Base-by-base conservation (phyloP, 2,329 filamentous ascomycete species). In the Aspergillus proliferans region DNA sequence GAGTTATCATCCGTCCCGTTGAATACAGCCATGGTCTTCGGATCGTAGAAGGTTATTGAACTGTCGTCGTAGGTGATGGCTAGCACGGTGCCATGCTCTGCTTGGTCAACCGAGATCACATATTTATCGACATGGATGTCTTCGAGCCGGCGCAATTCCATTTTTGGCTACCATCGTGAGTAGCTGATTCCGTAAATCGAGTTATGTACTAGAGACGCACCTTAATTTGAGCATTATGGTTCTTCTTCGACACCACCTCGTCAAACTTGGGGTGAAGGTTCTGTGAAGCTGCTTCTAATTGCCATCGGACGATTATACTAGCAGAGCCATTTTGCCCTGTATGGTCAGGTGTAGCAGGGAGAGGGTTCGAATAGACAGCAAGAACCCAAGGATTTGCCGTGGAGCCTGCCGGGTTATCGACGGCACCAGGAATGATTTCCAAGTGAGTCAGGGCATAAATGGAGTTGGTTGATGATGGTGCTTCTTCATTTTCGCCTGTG, bases 271-370 rank as follows among this genome's bases (percentile, higher is more conserved):
- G 72, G 62, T 93, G 87, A 6, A 94, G 71, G 8, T 72, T 76
- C 54, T 85, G 82, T n/a, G 78, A 71, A 43, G 81, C 77, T 28
- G 87, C 82, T 28, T 79, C 76, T 8, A 92, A 66, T 57, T 93
- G 85, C 92, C 92, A 97, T 53, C 86, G 81, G 54, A 89, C 84
- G 53, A 97, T 76, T 38, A 91, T 80, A 57, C 85, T 95, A 57
- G 86, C 82, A 0, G 81, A 74, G 28, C 84, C 81, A 55, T 84
- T 82, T 39, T 79, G 77, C 47, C 80, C 83, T 26, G 84, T 76
- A 26, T 77, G 76, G 47, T 71, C 71, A 46, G 70, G 71, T 55
- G 73, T 76, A 48, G 75, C 72, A 54, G 70, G 69, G 47, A 76
- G 78, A 46, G 78, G 68, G 60, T 79, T 79, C 8, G 86, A 86